Percentiles rank a stretch among this genome's conserved stretches.
These are phyloP conservation scores for Nematocida ironsii DNA, from an alignment of 371 early-diverging fungal species.

Conservation along the genomic window DNA sequence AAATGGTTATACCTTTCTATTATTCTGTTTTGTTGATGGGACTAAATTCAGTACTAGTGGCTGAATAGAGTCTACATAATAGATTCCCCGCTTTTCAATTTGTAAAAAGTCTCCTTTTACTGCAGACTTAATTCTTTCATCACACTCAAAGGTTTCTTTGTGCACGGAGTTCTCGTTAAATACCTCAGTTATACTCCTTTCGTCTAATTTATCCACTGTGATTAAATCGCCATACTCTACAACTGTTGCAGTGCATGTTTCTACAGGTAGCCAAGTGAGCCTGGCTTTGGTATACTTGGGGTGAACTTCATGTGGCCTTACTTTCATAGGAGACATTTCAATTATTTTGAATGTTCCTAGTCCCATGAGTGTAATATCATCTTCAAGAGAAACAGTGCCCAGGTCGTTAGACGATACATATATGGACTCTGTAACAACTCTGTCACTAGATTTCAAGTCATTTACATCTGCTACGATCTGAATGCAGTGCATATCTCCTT, in stretches of 20 bases:
- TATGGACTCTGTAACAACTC: conserved; percentile 27
- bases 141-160: conserved; percentile 70
- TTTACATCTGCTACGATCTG: not conserved
- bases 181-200: conserved; percentile 72
- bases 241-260: conserved; percentile 69
- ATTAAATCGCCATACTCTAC: conserved; percentile 76
- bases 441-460: conserved; percentile 9
- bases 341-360: conserved; percentile 93
- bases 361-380: conserved; percentile 97
- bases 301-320: conserved; percentile 82
- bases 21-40: conserved; percentile 70
- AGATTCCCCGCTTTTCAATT: conserved; percentile 95
- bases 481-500: conserved; percentile 69
- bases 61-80: conserved; percentile 55
- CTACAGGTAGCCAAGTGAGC: conserved; percentile 83
- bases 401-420: conserved; percentile 86
- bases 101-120: conserved; percentile 80
- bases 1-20: conserved; percentile 12
- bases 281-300: conserved; percentile 97
- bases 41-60: conserved; percentile 64
- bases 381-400: conserved; percentile 75
- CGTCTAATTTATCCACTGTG: conserved; percentile 70
- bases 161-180: conserved; percentile 84
- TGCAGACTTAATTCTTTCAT: conserved; percentile 39
- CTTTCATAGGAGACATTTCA: conserved; percentile 71